Evolutionary conservation across 345 rosid genomes (phyloP).

Genomic region (Isatis tinctoria): DNA sequence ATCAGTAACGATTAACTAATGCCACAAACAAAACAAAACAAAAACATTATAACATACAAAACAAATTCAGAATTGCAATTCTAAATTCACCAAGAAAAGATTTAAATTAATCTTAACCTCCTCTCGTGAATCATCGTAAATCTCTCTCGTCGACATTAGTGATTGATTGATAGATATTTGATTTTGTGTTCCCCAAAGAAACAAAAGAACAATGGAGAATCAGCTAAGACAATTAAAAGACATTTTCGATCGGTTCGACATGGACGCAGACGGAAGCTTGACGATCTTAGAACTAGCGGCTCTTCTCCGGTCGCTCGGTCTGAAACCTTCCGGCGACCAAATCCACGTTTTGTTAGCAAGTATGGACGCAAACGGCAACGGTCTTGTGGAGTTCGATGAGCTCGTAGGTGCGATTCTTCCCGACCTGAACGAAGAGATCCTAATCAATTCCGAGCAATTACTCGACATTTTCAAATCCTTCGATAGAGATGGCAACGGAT

Average conservation of each 20-base stretch:
- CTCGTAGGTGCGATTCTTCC: constrained; percentile 59
- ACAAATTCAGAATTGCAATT: not conserved
- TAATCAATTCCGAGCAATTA: constrained; percentile 58
- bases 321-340: constrained; percentile 80
- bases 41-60: not conserved
- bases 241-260: constrained; percentile 69
- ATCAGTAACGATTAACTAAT: constrained; percentile 2
- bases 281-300: constrained; percentile 89
- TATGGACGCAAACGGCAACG: constrained; percentile 82
- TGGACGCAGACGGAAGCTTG: constrained; percentile 92
- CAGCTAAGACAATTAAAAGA: constrained; percentile 54
- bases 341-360: constrained; percentile 57
- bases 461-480: constrained; percentile 59
- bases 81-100: not conserved
- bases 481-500: constrained; percentile 76
- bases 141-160: not conserved
- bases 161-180: not conserved
- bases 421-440: constrained; percentile 44
- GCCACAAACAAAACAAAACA: not conserved
- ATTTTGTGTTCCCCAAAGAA: not conserved
- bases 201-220: constrained; percentile 18
- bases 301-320: constrained; percentile 62
- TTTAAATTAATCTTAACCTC: not conserved
- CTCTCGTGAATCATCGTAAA: too few species aligned
- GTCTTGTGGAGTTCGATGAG: constrained; percentile 74